Base-by-base conservation (phyloP, 148 eudicot species). In the Rhododendron vialii region DNA sequence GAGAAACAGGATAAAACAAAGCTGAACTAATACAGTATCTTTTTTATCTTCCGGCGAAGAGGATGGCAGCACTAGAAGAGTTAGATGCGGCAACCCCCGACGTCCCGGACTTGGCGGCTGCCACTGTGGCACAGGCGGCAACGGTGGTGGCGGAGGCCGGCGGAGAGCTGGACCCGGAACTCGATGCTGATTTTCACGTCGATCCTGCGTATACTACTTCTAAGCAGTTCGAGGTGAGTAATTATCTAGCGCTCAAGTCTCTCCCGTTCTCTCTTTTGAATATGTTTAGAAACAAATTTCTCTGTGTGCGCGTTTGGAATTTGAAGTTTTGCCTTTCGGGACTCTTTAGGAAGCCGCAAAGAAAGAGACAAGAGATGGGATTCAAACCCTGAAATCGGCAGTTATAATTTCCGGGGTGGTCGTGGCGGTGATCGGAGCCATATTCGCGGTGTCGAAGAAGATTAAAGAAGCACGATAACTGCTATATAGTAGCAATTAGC, bases 91-190 rank as follows among this genome's bases (percentile, higher is more conserved):
- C 84, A 7, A 30, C 51, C 36, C 15, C 76, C 75, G 53, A 82
- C 17, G 71, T 17, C 17, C 20, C 15, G 2, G 14, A 33, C 22
- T 30, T 45, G 33, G 53, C 53, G 13, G 81, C 53, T 20, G 55
- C 81, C 5, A 12, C 51, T 0, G 55, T 78, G 2, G 28, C 81
- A 3, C 50, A 78, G 24, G 53, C 81, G 0, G 81, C 81, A 41
- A 22, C 84, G 4, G 74, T 2, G 0, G 36, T 7, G 15, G 74
- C 2, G 36, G 75, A 24, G 0, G 51, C 33, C 18, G 76, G 30
- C 30, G 84, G 55, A 13, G 76, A 63, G 69, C 26, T 63, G 20
- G 84, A 82, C 84, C 84, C 84, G 13, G 74, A 82, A 41, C 74
- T 82, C 28, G 35, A 82, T 15, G 65, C 73, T 47, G 53, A 63